Base-by-base conservation (phyloP, 1,284 basidiomycete genomes). In the Athelia psychrophila region DNA sequence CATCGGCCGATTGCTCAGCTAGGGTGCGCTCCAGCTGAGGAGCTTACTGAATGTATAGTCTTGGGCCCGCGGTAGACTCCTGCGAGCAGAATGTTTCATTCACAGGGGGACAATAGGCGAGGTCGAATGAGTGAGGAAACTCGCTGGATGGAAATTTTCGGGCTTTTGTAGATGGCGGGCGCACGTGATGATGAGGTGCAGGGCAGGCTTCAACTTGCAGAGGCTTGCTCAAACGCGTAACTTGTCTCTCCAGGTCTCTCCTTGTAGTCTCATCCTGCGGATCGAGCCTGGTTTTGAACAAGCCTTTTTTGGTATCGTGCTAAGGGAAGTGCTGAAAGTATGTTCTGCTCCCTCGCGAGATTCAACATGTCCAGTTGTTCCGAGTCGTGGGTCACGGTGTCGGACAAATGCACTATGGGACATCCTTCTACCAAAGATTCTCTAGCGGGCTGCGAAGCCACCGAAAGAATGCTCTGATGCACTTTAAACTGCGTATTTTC, bases 21-120 rank as follows among this genome's bases (percentile, higher is more conserved):
- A 61, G 63, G 70, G 66, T 63, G 69, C 59, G 70, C 75, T 78
- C 76, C 76, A 77, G 75, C 75, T 77, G 74, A 76, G 70, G 68
- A 56, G 58, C 57, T 54, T n/a, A n/a, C n/a, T n/a, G n/a, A n/a
- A n/a, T n/a, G 23, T 52, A 51, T 16, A 42, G 16, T 42, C 73
- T 77, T 55, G 73, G 67, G 71, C 67, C 60, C 66, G 69, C 74
- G 64, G 77, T 79, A 79, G 77, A 69, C 76, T 76, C 75, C 70
- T 77, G 73, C 74, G 71, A 74, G 73, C 70, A 64, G 60, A 65
- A 59, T 50, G 50, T 57, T 52, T 56, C 52, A 63, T 68, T 73
- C 69, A 71, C 74, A 76, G 67, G 76, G 71, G 77, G 75, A 79
- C 77, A 79, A 77, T 78, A 77, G 66, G 75, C 74, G 68, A 70